Conservation (phyloP, 768 basidiomycete species). For the Leccinellum albellum region DNA sequence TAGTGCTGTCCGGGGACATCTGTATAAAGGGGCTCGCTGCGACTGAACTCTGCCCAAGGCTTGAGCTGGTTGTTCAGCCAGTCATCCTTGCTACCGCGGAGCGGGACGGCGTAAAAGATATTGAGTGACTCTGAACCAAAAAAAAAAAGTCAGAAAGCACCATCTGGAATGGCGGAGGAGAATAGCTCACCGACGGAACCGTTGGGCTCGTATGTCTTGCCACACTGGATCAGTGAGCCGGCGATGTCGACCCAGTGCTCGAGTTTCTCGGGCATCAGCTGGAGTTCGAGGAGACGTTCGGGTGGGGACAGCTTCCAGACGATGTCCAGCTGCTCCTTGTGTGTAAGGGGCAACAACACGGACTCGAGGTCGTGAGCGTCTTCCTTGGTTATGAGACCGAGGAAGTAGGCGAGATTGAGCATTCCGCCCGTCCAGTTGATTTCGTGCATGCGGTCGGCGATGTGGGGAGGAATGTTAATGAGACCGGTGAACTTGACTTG, state of each 20-base stretch:
- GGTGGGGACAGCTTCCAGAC: neutral
- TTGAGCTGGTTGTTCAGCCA: neutral
- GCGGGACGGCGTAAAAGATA: neutral
- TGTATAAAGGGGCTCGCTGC: neutral
- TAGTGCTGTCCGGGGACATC: neutral
- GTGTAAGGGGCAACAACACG: neutral
- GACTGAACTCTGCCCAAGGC: neutral
- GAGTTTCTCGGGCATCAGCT: neutral
- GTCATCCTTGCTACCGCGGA: neutral
- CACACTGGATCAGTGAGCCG: neutral
- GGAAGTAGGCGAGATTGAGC: neutral
- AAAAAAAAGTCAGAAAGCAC: neutral
- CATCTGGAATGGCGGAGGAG: neutral
- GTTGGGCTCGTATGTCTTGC: neutral
- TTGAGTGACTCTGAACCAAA: neutral
- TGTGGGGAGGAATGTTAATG: neutral
- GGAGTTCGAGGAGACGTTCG: neutral
- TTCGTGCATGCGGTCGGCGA: neutral
- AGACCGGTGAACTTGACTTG: neutral
- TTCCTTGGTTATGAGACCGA: neutral
- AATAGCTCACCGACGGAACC: neutral
- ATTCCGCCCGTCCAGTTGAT: neutral
- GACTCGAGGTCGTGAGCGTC: neutral
- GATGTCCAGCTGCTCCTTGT: neutral
- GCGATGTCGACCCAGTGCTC: neutral